phyloP scores from a whole-genome alignment of 1,139 yeast species.

The Debaryomycetaceae sp. region DNA sequence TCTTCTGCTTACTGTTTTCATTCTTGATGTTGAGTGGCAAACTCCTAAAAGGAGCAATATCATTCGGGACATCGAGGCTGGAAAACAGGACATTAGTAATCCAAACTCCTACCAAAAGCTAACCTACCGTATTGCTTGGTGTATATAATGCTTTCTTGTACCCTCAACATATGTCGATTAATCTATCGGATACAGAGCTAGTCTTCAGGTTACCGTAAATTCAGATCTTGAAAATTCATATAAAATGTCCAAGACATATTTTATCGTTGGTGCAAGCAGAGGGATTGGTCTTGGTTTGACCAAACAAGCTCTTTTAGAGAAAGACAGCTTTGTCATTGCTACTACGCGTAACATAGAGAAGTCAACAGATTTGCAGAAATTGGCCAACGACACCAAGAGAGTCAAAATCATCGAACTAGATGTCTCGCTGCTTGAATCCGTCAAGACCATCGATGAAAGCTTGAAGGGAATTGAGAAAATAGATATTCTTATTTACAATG shows the following conservation, averaged over 20 bases:
- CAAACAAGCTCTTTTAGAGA: conserved; percentile 9
- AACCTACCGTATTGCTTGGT: too few relatives aligned
- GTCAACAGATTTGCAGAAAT: conserved; percentile 11
- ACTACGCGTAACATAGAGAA: conserved; percentile 16
- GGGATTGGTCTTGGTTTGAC: conserved; percentile 18
- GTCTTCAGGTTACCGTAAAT: too few relatives aligned
- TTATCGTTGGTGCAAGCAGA: conserved; percentile 20
- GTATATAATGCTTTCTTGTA: too few relatives aligned
- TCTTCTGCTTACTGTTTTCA: too few relatives aligned
- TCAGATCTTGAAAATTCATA: too few relatives aligned
- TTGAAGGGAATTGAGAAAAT: conserved; percentile 10
- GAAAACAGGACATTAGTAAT: too few relatives aligned
- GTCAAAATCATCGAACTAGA: conserved; percentile 4
- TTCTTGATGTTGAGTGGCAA: too few relatives aligned
- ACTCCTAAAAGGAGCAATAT: too few relatives aligned
- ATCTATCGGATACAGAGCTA: too few relatives aligned
- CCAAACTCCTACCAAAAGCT: too few relatives aligned
- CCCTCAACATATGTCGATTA: too few relatives aligned
- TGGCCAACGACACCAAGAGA: conserved; percentile 7
- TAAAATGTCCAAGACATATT: conserved; percentile 6
- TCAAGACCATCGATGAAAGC: conserved; percentile 9
- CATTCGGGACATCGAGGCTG: too few relatives aligned
- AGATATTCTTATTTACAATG: conserved; percentile 18
- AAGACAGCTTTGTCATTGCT: conserved; percentile 11
- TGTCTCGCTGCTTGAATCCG: not conserved